Evolutionary conservation across 83 land plant genomes (phyloP).

Genomic region (Thuja plicata): DNA sequence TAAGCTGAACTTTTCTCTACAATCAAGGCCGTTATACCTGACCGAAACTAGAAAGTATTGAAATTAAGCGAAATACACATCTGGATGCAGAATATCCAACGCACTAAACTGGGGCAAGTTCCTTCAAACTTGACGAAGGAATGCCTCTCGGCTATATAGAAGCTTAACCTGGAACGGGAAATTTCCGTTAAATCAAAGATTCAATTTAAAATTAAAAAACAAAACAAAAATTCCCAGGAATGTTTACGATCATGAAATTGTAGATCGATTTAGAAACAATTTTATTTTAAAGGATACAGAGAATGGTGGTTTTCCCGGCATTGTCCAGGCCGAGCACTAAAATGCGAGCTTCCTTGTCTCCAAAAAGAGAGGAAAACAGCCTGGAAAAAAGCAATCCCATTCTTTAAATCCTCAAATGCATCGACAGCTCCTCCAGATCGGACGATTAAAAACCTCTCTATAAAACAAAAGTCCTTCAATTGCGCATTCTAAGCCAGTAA

Average conservation of each 20-base stretch:
- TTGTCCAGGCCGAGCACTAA: constrained; percentile 99
- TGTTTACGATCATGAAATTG: constrained; percentile 2
- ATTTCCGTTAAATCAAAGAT: not conserved
- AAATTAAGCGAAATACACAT: not conserved
- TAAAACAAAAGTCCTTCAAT: not conserved
- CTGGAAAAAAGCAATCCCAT: constrained; percentile 91
- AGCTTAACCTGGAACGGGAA: no score
- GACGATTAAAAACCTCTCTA: not conserved
- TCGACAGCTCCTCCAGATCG: constrained; percentile 14
- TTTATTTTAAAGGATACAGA: constrained; percentile 54
- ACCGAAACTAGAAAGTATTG: not conserved
- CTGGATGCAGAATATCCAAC: not conserved
- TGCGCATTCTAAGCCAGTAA: not conserved
- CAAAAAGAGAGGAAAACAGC: constrained; percentile 84
- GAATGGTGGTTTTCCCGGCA: constrained; percentile 98
- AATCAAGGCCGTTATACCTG: not conserved
- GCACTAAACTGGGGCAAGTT: not conserved
- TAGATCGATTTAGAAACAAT: not conserved
- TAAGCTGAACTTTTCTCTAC: not conserved
- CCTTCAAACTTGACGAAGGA: not conserved
- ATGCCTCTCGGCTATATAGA: not conserved
- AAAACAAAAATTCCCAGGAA: not conserved
- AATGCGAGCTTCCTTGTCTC: constrained; percentile 94
- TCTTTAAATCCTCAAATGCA: constrained; percentile 22
- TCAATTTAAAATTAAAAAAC: not conserved